Percentiles rank a stretch among this genome's conserved stretches.
These are phyloP conservation scores for Clarireedia sp. DNA, from an alignment of 2,329 filamentous ascomycete species.

Conservation along the genomic window DNA sequence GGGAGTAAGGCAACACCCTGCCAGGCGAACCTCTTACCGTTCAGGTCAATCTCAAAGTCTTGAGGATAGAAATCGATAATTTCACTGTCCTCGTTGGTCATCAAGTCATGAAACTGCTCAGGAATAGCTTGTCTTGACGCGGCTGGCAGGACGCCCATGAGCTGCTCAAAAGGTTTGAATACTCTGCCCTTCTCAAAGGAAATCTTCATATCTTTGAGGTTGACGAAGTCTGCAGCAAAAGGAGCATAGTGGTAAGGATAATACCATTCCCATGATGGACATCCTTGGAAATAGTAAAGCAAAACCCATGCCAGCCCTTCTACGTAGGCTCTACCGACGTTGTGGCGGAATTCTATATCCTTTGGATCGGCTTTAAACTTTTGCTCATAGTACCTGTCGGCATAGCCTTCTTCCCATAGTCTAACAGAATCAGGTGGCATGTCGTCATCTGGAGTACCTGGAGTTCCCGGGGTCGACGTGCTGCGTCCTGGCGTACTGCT, in stretches of 20 bases:
- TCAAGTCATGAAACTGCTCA: conserved; percentile 78
- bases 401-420: conserved; percentile 92
- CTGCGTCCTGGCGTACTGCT: conserved; percentile 51
- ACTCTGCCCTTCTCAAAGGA: conserved; percentile 76
- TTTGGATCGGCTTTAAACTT: conserved; percentile 82
- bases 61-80: conserved; percentile 98
- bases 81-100: conserved; percentile 79
- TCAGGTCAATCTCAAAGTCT: conserved; percentile 86
- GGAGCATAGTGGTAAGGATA: conserved; percentile 98
- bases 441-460: conserved; percentile 44
- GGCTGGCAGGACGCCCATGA: conserved; percentile 96
- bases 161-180: conserved; percentile 88
- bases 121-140: conserved; percentile 89
- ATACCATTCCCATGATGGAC: conserved; percentile 98
- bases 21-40: conserved; percentile 98
- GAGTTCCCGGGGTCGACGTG: conserved; percentile 44
- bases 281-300: conserved; percentile 95
- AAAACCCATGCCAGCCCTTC: conserved; percentile 94
- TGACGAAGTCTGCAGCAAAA: conserved; percentile 89
- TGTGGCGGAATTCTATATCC: conserved; percentile 77
- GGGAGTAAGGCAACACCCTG: conserved; percentile 89
- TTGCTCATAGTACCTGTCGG: conserved; percentile 92
- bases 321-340: conserved; percentile 85
- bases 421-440: conserved; percentile 72
- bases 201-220: conserved; percentile 70